A percentile compares a stretch with the other conserved stretches of the same genome.
phyloP scores from a whole-genome alignment of 768 basidiomycete genomes.

The Lentinula boryana region DNA sequence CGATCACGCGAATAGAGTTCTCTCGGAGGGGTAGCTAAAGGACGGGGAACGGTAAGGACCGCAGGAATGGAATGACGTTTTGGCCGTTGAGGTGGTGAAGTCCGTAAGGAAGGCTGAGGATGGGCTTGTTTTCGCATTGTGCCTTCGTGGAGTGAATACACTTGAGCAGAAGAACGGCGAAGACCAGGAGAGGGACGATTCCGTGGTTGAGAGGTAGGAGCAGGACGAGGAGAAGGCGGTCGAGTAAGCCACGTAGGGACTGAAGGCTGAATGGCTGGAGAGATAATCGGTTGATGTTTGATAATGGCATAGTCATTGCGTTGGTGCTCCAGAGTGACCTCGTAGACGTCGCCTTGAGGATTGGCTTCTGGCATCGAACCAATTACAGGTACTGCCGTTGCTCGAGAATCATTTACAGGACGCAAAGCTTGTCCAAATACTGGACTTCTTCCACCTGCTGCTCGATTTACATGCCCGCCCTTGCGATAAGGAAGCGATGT shows the following conservation, averaged over 20 bases:
- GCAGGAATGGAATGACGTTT: neutral
- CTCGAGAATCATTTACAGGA: neutral
- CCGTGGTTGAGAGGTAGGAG: slow-evolving; percentile 1
- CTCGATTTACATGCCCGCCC: slow-evolving; percentile 5
- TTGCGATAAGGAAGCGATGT: neutral
- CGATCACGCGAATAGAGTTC: neutral
- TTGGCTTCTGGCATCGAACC: slow-evolving; percentile 7
- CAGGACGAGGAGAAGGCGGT: neutral
- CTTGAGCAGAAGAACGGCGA: slow-evolving; percentile 15
- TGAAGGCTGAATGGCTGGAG: no score
- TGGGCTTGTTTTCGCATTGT: slow-evolving; percentile 7
- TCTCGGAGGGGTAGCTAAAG: neutral
- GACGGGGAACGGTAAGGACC: neutral
- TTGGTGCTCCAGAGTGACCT: neutral
- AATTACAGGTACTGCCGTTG: neutral
- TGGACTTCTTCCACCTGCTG: slow-evolving; percentile 6
- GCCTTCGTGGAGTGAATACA: slow-evolving; percentile 10
- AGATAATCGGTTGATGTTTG: neutral
- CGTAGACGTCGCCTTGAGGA: no score
- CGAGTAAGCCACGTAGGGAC: neutral
- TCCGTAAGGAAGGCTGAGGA: slow-evolving; percentile 9
- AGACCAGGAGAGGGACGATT: slow-evolving; percentile 5
- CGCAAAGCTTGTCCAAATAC: neutral
- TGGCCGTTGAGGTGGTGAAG: neutral
- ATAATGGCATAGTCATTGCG: neutral